Conservation (phyloP, 768 basidiomycete genomes). For the Phylloporus sp. region DNA sequence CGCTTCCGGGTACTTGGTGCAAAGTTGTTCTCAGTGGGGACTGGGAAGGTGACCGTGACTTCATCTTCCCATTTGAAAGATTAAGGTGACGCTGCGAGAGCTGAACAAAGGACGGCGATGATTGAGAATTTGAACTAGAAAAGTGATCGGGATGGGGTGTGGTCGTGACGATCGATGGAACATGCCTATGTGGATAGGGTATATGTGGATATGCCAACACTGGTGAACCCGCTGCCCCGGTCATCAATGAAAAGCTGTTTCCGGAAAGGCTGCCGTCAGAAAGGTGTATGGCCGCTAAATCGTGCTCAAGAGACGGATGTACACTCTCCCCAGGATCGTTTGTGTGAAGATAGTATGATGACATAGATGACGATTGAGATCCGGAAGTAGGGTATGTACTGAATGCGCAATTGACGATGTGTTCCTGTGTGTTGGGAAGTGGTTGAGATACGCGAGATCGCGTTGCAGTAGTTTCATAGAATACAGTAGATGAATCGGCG, state of each 20-base stretch:
- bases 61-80: conserved; percentile 22
- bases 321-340: conserved; percentile 10
- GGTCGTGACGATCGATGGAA: conserved; percentile 47
- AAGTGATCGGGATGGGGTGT: conserved; percentile 29
- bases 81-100: conserved; percentile 25
- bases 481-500: conserved; percentile 56
- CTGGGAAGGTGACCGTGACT: conserved; percentile 30
- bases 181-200: conserved; percentile 42
- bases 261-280: conserved; percentile 13
- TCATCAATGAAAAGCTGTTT: conserved; percentile 4
- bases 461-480: conserved; percentile 55
- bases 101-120: conserved; percentile 16
- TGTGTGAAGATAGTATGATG: conserved; percentile 27
- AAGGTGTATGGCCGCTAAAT: conserved; percentile 19
- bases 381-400: conserved; percentile 29
- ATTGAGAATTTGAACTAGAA: conserved; percentile 13
- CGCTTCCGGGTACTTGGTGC: conserved; percentile 13
- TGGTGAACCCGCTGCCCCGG: conserved; percentile 6
- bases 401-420: conserved; percentile 20
- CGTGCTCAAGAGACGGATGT: conserved; percentile 20
- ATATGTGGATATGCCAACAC: conserved; percentile 15
- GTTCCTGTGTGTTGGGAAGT: conserved; percentile 17
- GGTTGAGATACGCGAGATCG: conserved; percentile 25
- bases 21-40: conserved; percentile 26
- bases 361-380: conserved; percentile 34